Evolutionary conservation across 331 rosid species (phyloP).

Genomic region (Malus hybrid): DNA sequence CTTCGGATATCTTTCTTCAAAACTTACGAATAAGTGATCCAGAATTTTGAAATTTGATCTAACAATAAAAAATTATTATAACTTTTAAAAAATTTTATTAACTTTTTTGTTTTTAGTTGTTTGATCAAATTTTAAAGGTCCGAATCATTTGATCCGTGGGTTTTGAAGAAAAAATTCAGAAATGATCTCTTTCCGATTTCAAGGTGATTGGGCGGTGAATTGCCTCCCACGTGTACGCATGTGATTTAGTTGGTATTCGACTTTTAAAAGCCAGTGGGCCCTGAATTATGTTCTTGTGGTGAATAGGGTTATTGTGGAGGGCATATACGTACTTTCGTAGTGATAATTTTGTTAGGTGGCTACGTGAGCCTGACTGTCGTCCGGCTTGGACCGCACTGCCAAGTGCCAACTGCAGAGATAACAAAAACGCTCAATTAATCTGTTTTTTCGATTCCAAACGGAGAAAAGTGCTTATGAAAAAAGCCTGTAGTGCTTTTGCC

Average conservation of each 20-base stretch:
- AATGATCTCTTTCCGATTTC: too few species aligned
- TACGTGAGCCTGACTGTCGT: neutral
- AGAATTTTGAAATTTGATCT: rapidly evolving
- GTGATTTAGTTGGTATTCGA: neutral
- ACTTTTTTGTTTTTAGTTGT: rapidly evolving
- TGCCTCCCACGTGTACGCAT: neutral
- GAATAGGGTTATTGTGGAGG: neutral
- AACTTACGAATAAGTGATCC: rapidly evolving
- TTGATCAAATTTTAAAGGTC: rapidly evolving
- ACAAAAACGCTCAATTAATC: neutral
- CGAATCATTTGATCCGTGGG: rapidly evolving
- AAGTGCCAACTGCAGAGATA: neutral
- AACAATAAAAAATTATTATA: too few species aligned
- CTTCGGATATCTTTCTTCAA: rapidly evolving
- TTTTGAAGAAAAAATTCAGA: rapidly evolving
- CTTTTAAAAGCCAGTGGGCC: neutral
- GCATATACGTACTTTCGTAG: neutral
- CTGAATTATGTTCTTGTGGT: neutral
- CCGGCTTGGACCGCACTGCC: conserved; percentile 17
- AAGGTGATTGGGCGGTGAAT: neutral
- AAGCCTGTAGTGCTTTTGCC: neutral
- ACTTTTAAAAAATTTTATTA: rapidly evolving
- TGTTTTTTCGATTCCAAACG: neutral
- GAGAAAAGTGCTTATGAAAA: neutral
- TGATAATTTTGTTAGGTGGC: neutral